A percentile compares a stretch with the other conserved stretches of the same genome.
Evolutionary conservation across 169 alveolate species (phyloP).

Genomic region (Cryptosporidium meleagridis): DNA sequence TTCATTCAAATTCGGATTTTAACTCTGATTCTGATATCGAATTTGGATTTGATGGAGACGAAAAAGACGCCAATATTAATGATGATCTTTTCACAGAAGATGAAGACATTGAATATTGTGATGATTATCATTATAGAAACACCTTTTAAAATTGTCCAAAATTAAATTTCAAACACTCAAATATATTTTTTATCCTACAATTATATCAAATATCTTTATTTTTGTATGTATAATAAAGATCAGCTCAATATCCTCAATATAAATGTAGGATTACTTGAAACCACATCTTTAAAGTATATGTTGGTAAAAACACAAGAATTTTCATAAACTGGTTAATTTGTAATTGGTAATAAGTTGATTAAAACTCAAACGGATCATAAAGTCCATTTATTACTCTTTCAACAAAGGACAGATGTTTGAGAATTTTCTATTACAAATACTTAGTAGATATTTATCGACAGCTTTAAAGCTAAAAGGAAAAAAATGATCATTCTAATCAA

Average conservation of each 20-base stretch:
- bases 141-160: constrained; percentile 8
- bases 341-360: neutral
- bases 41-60: constrained; percentile 3
- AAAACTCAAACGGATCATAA: neutral
- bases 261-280: neutral
- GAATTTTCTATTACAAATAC: neutral
- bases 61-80: constrained; percentile 1
- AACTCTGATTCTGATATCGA: constrained; percentile 23
- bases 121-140: neutral
- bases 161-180: neutral
- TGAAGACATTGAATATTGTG: constrained; percentile 18
- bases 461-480: neutral
- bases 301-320: constrained; percentile 4
- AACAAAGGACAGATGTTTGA: neutral
- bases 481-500: neutral
- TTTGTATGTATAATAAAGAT: constrained; percentile 3
- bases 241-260: constrained; percentile 1
- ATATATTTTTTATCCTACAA: neutral
- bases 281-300: constrained; percentile 31
- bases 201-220: neutral
- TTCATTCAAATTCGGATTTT: constrained; percentile 4
- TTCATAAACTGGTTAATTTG: neutral
- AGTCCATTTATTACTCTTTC: neutral
- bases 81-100: constrained; percentile 37
- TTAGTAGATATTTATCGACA: neutral